A percentile compares a stretch with the other conserved stretches of the same genome.
These are phyloP conservation scores for Gymnopilus junonius DNA, from an alignment of 768 basidiomycete species.

Conservation along the genomic window DNA sequence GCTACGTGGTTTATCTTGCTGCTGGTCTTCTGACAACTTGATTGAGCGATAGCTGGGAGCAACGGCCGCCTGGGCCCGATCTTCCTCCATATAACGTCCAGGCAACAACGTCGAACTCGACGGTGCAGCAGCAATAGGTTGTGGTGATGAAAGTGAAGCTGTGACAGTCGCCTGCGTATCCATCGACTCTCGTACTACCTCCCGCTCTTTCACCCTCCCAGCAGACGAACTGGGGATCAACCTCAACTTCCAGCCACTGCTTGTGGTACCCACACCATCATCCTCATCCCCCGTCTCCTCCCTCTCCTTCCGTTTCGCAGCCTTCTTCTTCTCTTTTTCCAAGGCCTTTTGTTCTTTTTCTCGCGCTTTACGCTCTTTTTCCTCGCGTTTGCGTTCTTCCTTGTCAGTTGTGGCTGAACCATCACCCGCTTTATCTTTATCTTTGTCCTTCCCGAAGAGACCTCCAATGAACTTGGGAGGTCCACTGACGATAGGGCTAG, in stretches of 20 bases:
- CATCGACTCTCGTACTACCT: background rate
- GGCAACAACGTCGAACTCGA: background rate
- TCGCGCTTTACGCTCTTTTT: slow-evolving; percentile 42
- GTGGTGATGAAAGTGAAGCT: background rate
- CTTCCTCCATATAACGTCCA: background rate
- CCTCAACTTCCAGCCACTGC: slow-evolving; percentile 19
- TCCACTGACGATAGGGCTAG: background rate
- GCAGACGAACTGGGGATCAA: slow-evolving; percentile 6
- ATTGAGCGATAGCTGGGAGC: background rate
- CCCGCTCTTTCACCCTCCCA: slow-evolving; percentile 9
- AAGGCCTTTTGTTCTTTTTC: slow-evolving; percentile 14
- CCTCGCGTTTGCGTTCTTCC: slow-evolving; percentile 15
- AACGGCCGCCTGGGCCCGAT: background rate
- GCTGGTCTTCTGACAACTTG: background rate
- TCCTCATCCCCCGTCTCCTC: slow-evolving; percentile 31
- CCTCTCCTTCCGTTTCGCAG: slow-evolving; percentile 5
- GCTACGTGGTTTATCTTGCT: background rate
- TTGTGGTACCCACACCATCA: slow-evolving; percentile 8
- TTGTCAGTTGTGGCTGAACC: too few relatives aligned
- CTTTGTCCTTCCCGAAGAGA: slow-evolving; percentile 16
- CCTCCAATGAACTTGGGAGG: slow-evolving; percentile 15
- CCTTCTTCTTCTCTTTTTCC: slow-evolving; percentile 17
- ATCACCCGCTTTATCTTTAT: slow-evolving; percentile 14
- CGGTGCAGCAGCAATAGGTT: background rate
- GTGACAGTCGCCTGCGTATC: background rate